Evolutionary conservation across 441 rosid species (phyloP).

Genomic region (Pelargonium australe): DNA sequence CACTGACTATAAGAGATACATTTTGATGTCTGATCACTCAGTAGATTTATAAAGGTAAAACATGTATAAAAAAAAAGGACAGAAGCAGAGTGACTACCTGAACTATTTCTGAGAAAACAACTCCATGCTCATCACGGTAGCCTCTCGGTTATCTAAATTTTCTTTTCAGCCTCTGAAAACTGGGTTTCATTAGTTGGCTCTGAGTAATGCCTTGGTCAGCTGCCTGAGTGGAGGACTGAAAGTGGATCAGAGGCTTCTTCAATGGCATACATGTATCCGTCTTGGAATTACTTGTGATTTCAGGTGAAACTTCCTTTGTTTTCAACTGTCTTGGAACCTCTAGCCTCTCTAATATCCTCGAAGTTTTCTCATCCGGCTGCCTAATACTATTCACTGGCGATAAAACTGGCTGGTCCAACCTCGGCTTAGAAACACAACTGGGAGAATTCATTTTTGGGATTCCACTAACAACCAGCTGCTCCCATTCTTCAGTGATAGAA

Average conservation of each 20-base stretch:
- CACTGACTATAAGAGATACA: too few species aligned
- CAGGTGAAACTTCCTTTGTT: conserved; percentile 50
- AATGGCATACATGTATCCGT: conserved; percentile 28
- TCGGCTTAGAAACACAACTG: conserved; percentile 33
- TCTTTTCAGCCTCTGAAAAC: neutral
- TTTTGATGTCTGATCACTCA: neutral
- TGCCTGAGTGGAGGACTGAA: conserved; percentile 33
- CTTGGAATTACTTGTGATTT: conserved; percentile 22
- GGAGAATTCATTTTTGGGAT: conserved; percentile 41
- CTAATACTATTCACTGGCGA: conserved; percentile 39
- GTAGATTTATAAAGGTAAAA: neutral
- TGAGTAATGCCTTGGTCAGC: conserved; percentile 34
- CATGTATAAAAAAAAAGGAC: neutral
- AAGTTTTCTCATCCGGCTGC: conserved; percentile 53
- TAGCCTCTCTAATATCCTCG: conserved; percentile 80
- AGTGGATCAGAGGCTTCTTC: conserved; percentile 52
- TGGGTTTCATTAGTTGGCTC: conserved; percentile 63
- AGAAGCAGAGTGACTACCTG: neutral
- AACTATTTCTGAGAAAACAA: neutral
- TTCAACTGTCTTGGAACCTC: conserved; percentile 66
- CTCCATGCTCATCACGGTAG: neutral
- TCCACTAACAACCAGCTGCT: conserved; percentile 62
- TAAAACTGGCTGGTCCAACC: conserved; percentile 27
- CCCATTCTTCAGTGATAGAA: conserved; percentile 77
- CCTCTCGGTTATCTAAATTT: neutral